Percentiles rank a stretch among this genome's conserved stretches.
Evolutionary conservation across 345 rosid genomes (phyloP).

Genomic region (Gossypium mustelinum): DNA sequence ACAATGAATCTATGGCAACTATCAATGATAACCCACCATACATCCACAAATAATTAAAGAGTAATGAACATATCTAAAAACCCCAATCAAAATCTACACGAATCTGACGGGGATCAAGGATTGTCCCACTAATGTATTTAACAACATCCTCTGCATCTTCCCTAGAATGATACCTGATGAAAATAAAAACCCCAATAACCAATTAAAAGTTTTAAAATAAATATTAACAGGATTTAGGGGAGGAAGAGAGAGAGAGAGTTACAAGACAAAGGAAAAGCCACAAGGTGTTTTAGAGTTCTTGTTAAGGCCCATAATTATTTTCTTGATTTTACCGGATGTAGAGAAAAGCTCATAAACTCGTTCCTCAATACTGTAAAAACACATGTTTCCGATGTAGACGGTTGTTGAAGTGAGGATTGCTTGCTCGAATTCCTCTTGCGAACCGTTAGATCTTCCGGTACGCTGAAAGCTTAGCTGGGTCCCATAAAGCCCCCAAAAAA

Average conservation of each 20-base stretch:
- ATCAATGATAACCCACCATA: too few species aligned
- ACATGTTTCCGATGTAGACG: constrained; percentile 84
- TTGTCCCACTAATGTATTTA: constrained; percentile 89
- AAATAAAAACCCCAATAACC: neutral
- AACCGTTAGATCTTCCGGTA: constrained; percentile 65
- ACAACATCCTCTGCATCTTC: constrained; percentile 95
- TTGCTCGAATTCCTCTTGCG: constrained; percentile 82
- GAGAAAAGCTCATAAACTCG: constrained; percentile 92
- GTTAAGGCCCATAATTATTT: constrained; percentile 92
- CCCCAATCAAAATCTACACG: constrained; percentile 99
- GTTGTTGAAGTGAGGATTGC: constrained; percentile 61
- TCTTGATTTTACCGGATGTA: constrained; percentile 86
- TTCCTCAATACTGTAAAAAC: constrained; percentile 83
- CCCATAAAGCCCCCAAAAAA: constrained; percentile 27
- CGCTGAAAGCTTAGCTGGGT: constrained; percentile 68
- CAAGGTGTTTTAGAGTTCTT: constrained; percentile 93
- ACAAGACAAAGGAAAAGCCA: constrained; percentile 88
- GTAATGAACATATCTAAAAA: constrained; percentile 13
- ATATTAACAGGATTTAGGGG: neutral
- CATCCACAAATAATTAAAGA: too few species aligned
- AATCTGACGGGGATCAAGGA: constrained; percentile 85
- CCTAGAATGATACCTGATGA: constrained; percentile 74
- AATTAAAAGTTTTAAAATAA: neutral
- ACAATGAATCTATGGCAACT: too few species aligned
- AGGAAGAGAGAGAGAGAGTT: constrained; percentile 13